Conservation (phyloP, 257 asterid species). For the Penstemon newberryi region DNA sequence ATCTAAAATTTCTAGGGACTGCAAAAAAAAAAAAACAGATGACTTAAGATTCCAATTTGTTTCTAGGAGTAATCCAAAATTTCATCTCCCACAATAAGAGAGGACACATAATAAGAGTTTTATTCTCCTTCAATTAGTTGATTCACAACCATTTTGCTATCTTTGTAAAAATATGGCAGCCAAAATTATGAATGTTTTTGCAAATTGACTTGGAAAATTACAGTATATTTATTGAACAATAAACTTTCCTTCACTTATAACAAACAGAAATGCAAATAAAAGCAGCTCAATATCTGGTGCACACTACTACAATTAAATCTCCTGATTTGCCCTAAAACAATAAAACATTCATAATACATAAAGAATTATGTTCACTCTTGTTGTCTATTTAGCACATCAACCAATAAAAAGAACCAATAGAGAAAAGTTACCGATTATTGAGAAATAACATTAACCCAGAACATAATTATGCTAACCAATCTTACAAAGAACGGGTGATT, state of each 20-base stretch:
- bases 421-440: neutral
- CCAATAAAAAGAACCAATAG: neutral
- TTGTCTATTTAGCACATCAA: neutral
- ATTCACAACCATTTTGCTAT: neutral
- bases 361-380: neutral
- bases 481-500: neutral
- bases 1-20: conserved; percentile 63
- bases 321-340: neutral
- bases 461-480: conserved; percentile 1
- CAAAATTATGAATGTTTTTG: neutral
- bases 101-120: neutral
- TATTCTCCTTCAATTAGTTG: neutral
- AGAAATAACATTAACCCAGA: neutral
- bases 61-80: neutral
- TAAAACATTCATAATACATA: neutral
- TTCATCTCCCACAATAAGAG: conserved; percentile 1
- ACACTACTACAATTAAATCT: conserved; percentile 12
- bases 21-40: conserved; percentile 22
- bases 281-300: neutral
- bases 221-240: neutral
- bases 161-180: neutral
- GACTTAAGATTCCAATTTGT: conserved; percentile 22
- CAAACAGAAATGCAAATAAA: neutral
- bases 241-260: neutral
- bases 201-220: neutral